A percentile compares a stretch with the other conserved stretches of the same genome.
phyloP scores from a whole-genome alignment of 805 yeast species.

The Ogataea chonburiensis region DNA sequence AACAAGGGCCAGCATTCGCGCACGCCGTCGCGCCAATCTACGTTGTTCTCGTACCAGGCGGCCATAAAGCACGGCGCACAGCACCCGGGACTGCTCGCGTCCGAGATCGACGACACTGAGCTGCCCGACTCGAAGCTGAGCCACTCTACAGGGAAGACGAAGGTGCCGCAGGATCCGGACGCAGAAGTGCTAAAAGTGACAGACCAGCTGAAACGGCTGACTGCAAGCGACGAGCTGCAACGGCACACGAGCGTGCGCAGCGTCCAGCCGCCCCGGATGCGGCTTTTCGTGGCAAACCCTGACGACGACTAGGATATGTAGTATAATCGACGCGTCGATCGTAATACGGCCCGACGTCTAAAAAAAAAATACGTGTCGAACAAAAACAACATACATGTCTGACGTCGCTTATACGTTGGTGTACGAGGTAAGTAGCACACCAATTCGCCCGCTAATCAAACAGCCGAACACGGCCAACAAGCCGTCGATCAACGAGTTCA shows the following conservation, averaged over 20 bases:
- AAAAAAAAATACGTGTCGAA: not conserved
- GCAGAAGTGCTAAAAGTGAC: constrained; percentile 33
- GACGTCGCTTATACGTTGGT: constrained; percentile 71
- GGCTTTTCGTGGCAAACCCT: constrained; percentile 59
- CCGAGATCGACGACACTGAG: constrained; percentile 71
- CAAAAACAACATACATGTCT: constrained; percentile 23
- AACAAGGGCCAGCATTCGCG: constrained; percentile 31
- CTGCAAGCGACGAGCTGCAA: constrained; percentile 23
- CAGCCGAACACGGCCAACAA: constrained; percentile 61
- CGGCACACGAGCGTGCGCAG: constrained; percentile 37
- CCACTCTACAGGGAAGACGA: constrained; percentile 29
- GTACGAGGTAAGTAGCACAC: constrained; percentile 47
- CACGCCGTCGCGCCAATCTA: constrained; percentile 30
- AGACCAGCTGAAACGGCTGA: constrained; percentile 31
- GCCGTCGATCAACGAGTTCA: constrained; percentile 70
- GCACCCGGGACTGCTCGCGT: constrained; percentile 66
- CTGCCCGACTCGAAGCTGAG: constrained; percentile 35
- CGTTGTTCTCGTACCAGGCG: constrained; percentile 28
- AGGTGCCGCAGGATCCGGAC: constrained; percentile 33
- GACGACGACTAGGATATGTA: too few species aligned
- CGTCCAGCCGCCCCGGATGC: constrained; percentile 34
- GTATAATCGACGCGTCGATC: constrained; percentile 14
- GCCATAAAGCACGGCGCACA: constrained; percentile 67
- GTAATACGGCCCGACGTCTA: not conserved
- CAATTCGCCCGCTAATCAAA: constrained; percentile 11